Percentiles rank a stretch among this genome's conserved stretches.
Evolutionary conservation across 257 asterid genomes (phyloP).

Genomic region (Salvia rosmarinus): DNA sequence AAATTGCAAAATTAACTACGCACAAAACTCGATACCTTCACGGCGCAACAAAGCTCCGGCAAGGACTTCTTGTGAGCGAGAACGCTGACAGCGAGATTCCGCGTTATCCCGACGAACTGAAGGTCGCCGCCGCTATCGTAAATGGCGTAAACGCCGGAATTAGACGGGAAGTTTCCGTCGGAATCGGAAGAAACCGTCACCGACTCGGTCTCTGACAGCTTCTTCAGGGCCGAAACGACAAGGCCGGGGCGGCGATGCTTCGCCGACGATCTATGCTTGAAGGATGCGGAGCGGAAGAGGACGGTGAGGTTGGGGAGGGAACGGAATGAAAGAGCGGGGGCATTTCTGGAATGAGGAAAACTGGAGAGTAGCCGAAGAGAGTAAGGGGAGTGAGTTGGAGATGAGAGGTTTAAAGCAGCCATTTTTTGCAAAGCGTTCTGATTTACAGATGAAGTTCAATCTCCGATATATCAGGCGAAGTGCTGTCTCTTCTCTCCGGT

Average conservation of each 20-base stretch:
- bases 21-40: conserved; percentile 54
- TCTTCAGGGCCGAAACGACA: conserved; percentile 70
- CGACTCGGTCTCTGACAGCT: conserved; percentile 61
- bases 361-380: conserved; percentile 36
- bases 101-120: conserved; percentile 86
- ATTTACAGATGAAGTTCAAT: conserved; percentile 17
- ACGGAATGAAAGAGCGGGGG: conserved; percentile 42
- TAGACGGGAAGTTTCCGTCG: conserved; percentile 57
- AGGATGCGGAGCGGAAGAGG: conserved; percentile 43
- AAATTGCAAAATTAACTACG: conserved; percentile 12
- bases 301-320: conserved; percentile 46
- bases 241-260: conserved; percentile 41
- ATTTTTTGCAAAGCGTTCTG: conserved; percentile 16
- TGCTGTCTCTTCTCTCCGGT: conserved; percentile 9
- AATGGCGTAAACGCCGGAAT: conserved; percentile 84
- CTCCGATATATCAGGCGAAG: conserved; percentile 18
- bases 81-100: conserved; percentile 81
- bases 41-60: conserved; percentile 79
- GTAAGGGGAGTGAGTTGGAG: conserved; percentile 31
- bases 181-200: conserved; percentile 58
- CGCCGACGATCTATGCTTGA: conserved; percentile 32
- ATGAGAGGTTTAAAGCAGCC: conserved; percentile 39
- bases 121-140: conserved; percentile 63
- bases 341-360: conserved; percentile 38
- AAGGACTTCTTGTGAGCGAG: conserved; percentile 67